Conservation (phyloP, 2,329 filamentous ascomycete genomes). For the Chaetomium strumarium region DNA sequence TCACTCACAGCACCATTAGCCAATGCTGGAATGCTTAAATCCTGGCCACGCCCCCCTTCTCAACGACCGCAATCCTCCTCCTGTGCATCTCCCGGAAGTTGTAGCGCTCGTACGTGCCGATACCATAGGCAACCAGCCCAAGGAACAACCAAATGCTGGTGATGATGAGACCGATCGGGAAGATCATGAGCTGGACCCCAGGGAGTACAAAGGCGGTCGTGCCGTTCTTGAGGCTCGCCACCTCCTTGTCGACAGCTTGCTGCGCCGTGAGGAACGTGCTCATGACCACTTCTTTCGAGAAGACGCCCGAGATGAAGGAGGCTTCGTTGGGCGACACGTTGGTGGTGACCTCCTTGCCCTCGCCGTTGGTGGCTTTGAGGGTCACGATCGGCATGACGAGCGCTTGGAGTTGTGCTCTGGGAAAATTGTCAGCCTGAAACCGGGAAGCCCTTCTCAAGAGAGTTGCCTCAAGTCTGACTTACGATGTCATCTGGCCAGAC, state of each 20-base stretch:
- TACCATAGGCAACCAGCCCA: constrained; percentile 51
- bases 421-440: constrained; percentile 1
- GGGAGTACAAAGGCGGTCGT: constrained; percentile 63
- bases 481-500: constrained; percentile 54
- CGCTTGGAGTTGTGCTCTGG: constrained; percentile 52
- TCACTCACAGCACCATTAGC: not conserved
- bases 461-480: constrained; percentile 30
- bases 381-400: constrained; percentile 64
- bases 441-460: not conserved
- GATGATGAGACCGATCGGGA: constrained; percentile 64
- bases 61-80: constrained; percentile 41
- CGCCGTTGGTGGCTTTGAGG: constrained; percentile 51
- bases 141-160: constrained; percentile 56
- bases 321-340: constrained; percentile 65
- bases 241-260: constrained; percentile 43
- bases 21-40: constrained; percentile 24
- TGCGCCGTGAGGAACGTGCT: constrained; percentile 46
- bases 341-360: constrained; percentile 50
- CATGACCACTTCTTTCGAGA: constrained; percentile 51
- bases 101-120: constrained; percentile 61
- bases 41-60: constrained; percentile 30
- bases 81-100: constrained; percentile 60
- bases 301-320: constrained; percentile 64
- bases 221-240: constrained; percentile 42
- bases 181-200: constrained; percentile 61